Percentiles rank a stretch among this genome's conserved stretches.
Evolutionary conservation across 352 stramenopile genomes (phyloP).

Genomic region (Blastocystis sp.): DNA sequence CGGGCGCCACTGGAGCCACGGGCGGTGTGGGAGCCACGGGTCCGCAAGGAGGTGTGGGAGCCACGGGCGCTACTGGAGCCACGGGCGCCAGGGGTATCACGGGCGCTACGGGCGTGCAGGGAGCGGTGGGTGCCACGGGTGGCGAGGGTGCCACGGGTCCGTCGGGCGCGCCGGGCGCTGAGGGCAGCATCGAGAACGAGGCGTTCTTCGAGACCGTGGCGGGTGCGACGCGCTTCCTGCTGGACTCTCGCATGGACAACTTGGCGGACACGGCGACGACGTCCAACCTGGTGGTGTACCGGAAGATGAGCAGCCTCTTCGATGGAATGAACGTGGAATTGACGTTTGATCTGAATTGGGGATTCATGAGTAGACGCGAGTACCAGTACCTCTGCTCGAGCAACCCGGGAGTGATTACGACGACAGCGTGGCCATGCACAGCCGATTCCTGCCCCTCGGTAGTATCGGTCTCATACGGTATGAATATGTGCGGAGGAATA

Average conservation of each 20-base stretch:
- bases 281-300: constrained; percentile 1
- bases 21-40: not conserved
- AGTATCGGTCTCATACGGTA: constrained; percentile 7
- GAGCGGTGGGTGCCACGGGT: constrained; percentile 19
- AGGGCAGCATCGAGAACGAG: not conserved
- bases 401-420: not conserved
- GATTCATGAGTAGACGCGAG: not conserved
- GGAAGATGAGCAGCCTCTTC: not conserved
- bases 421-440: constrained; percentile 24
- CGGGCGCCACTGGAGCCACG: not conserved
- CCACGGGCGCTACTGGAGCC: constrained; percentile 9
- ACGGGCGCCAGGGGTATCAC: constrained; percentile 6
- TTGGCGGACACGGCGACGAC: not conserved
- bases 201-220: constrained; percentile 11
- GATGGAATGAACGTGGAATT: not conserved
- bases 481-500: not conserved
- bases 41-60: not conserved
- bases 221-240: constrained; percentile 17
- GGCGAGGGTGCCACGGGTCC: not conserved
- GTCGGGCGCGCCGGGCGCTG: constrained; percentile 32
- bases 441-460: constrained; percentile 12
- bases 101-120: constrained; percentile 9
- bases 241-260: constrained; percentile 46
- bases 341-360: not conserved
- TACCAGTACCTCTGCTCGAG: not conserved